Evolutionary conservation across 805 yeast species (phyloP).

Genomic region (Nakazawaea holstii): DNA sequence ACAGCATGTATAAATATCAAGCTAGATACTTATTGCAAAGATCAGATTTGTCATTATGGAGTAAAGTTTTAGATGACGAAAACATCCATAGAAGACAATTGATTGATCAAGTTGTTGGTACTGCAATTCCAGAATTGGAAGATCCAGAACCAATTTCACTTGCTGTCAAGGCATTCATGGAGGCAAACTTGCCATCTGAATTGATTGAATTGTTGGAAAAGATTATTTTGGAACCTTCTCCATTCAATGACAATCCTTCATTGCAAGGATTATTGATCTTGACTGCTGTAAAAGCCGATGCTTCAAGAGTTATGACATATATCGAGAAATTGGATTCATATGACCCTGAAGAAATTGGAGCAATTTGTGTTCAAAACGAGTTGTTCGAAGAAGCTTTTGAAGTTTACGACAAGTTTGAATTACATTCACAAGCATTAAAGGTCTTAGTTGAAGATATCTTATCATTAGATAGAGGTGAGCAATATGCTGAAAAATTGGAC

Average conservation of each 20-base stretch:
- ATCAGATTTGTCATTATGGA: constrained; percentile 84
- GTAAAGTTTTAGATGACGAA: constrained; percentile 65
- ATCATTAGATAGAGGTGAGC: constrained; percentile 93
- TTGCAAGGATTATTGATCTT: constrained; percentile 88
- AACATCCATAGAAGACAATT: constrained; percentile 86
- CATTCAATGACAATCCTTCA: constrained; percentile 92
- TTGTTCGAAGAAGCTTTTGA: constrained; percentile 92
- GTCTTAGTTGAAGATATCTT: constrained; percentile 89
- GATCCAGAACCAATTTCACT: constrained; percentile 92
- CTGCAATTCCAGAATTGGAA: constrained; percentile 90
- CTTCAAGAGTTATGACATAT: constrained; percentile 74
- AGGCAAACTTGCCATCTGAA: constrained; percentile 87
- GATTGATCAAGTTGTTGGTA: constrained; percentile 90
- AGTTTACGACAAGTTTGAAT: constrained; percentile 80
- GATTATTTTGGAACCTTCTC: constrained; percentile 94
- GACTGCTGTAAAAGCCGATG: constrained; percentile 95
- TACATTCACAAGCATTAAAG: constrained; percentile 72
- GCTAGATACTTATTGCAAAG: constrained; percentile 91
- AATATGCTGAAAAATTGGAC: constrained; percentile 86
- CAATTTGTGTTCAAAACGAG: constrained; percentile 83
- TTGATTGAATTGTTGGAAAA: constrained; percentile 92
- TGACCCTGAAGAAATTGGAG: constrained; percentile 92
- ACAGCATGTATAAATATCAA: constrained; percentile 97
- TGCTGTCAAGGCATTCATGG: constrained; percentile 95
- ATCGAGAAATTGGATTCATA: constrained; percentile 86